Percentiles rank a stretch among this genome's conserved stretches.
Evolutionary conservation across 129 eudicot species (phyloP).

Genomic region (Artemisia tridentata): DNA sequence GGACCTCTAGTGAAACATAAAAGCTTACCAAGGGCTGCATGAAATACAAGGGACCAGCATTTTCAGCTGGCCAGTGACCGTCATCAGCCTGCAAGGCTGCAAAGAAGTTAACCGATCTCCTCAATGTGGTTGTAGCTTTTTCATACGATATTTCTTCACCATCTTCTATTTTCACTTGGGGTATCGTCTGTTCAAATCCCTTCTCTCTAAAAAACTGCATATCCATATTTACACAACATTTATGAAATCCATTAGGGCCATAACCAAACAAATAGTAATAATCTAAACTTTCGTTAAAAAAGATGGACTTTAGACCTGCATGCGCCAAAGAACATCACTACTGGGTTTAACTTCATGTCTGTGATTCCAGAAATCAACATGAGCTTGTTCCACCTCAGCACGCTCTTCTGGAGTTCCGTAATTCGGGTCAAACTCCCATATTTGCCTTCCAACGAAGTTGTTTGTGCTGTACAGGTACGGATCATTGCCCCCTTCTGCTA

Average conservation of each 20-base stretch:
- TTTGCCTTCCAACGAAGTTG: constrained; percentile 50
- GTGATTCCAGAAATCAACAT: constrained; percentile 39
- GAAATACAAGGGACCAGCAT: constrained; percentile 76
- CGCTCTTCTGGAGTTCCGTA: constrained; percentile 43
- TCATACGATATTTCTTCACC: constrained; percentile 65
- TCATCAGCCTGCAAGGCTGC: constrained; percentile 80
- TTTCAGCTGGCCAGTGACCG: constrained; percentile 98
- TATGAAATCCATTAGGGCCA: background rate
- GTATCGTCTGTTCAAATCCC: constrained; percentile 54
- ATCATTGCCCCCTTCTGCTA: constrained; percentile 46
- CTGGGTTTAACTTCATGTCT: constrained; percentile 43
- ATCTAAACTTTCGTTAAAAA: background rate
- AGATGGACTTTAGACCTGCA: constrained; percentile 38
- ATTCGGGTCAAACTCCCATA: constrained; percentile 57
- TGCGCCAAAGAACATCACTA: constrained; percentile 50
- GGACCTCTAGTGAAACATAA: background rate
- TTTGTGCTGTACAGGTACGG: constrained; percentile 48
- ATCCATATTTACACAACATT: constrained; percentile 18
- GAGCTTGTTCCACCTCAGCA: constrained; percentile 46
- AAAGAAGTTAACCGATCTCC: constrained; percentile 60
- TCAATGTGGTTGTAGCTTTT: constrained; percentile 49
- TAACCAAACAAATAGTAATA: constrained; percentile 10
- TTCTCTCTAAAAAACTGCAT: constrained; percentile 71
- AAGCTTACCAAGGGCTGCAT: constrained; percentile 69
- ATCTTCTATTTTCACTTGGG: constrained; percentile 60